A percentile compares a stretch with the other conserved stretches of the same genome.
Evolutionary conservation across 192 early-diverging fungal genomes (phyloP).

Genomic region (Gryganskiella cystojenkinii): DNA sequence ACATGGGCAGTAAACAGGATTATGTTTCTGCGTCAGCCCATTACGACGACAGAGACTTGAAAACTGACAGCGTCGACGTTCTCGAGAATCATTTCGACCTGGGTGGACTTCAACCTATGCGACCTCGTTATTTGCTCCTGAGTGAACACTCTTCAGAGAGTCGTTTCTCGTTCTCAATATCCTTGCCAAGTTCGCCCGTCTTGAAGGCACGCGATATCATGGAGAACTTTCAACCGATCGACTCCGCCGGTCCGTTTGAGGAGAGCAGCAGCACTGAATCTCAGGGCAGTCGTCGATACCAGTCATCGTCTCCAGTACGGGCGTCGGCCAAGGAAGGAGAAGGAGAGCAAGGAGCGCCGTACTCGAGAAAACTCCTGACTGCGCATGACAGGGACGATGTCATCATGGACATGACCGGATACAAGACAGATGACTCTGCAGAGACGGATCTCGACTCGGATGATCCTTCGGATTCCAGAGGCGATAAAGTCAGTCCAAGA

Average conservation of each 20-base stretch:
- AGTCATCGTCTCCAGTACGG: not conserved
- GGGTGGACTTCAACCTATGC: too few species aligned
- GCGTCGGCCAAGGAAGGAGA: not conserved
- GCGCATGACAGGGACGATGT: slow-evolving; percentile 16
- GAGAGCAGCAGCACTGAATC: not conserved
- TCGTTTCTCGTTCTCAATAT: slow-evolving; percentile 23
- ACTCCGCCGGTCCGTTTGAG: slow-evolving; percentile 7
- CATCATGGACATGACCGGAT: slow-evolving; percentile 51
- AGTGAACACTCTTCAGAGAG: not conserved
- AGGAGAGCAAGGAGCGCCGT: not conserved
- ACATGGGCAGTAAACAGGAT: not conserved
- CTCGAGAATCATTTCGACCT: too few species aligned
- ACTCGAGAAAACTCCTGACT: slow-evolving; percentile 7
- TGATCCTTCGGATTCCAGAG: not conserved
- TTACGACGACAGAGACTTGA: too few species aligned
- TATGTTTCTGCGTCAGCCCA: not conserved
- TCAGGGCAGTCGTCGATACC: not conserved
- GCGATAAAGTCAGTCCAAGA: not conserved
- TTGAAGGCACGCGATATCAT: slow-evolving; percentile 26
- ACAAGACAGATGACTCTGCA: slow-evolving; percentile 46
- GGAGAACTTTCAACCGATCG: slow-evolving; percentile 36
- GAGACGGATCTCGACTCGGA: slow-evolving; percentile 38
- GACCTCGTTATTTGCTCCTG: not conserved
- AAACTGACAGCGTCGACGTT: too few species aligned
- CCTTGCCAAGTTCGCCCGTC: slow-evolving; percentile 25